These are phyloP conservation scores for Elsinoe batatas DNA, from an alignment of 2,329 filamentous ascomycete genomes.

Conservation along the genomic window DNA sequence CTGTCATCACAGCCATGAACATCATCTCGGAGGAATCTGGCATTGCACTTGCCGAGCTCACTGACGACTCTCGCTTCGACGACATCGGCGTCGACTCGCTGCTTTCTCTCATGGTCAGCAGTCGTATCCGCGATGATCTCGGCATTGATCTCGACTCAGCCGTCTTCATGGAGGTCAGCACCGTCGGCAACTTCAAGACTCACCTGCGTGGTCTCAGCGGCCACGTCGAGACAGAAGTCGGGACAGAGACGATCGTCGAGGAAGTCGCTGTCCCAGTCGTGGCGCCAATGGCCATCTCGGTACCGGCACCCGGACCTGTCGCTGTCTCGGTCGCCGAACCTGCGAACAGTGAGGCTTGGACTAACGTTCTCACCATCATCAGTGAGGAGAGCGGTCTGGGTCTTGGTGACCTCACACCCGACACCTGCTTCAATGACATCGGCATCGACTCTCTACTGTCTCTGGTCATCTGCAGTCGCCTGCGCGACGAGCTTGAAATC, in stretches of 20 bases:
- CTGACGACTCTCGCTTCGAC: slow-evolving; percentile 21
- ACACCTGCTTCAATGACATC: slow-evolving; percentile 21
- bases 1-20: slow-evolving; percentile 22
- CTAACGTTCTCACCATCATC: slow-evolving; percentile 18
- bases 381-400: slow-evolving; percentile 24
- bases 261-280: slow-evolving; percentile 5
- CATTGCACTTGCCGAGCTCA: slow-evolving; percentile 21
- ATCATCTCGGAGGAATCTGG: slow-evolving; percentile 22
- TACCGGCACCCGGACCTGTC: background rate
- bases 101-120: slow-evolving; percentile 18
- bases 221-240: slow-evolving; percentile 9
- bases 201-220: slow-evolving; percentile 8
- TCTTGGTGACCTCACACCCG: slow-evolving; percentile 22
- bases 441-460: slow-evolving; percentile 25
- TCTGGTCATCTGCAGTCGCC: slow-evolving; percentile 20
- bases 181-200: slow-evolving; percentile 14
- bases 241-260: slow-evolving; percentile 10
- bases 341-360: slow-evolving; percentile 2
- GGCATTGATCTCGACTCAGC: slow-evolving; percentile 17
- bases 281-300: background rate
- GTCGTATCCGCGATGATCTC: slow-evolving; percentile 20
- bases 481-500: slow-evolving; percentile 23
- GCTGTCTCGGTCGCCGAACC: background rate
- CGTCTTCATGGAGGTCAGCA: slow-evolving; percentile 12
- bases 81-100: slow-evolving; percentile 24